Evolutionary conservation across 1,284 basidiomycete species (phyloP).

Genomic region (Fistulinella cinereoalba): DNA sequence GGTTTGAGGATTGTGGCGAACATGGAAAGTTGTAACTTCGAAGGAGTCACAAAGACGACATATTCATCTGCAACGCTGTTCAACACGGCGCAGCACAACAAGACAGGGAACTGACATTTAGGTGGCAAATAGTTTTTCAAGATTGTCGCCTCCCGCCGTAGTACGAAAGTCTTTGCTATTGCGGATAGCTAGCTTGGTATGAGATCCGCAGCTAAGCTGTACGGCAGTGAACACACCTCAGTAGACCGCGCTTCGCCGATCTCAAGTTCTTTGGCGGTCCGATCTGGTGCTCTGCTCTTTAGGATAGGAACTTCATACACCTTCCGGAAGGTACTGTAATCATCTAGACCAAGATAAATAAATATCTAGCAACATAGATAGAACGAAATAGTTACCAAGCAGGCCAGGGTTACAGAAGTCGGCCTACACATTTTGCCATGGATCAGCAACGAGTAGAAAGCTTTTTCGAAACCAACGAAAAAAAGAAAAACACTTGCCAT

Average conservation of each 20-base stretch:
- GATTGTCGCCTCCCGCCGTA: conserved; percentile 83
- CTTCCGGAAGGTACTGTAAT: conserved; percentile 72
- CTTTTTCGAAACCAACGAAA: too few relatives aligned
- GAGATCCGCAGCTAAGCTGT: background rate
- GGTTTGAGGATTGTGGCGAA: conserved; percentile 75
- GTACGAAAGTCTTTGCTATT: conserved; percentile 83
- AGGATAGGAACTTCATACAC: conserved; percentile 90
- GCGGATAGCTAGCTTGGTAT: conserved; percentile 56
- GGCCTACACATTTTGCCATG: conserved; percentile 49
- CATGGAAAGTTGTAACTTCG: conserved; percentile 76
- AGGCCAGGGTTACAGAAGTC: conserved; percentile 94
- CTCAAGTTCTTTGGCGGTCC: conserved; percentile 68
- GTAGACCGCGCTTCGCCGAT: conserved; percentile 70
- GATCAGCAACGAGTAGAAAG: too few relatives aligned
- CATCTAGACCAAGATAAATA: conserved; percentile 41
- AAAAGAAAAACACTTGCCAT: too few relatives aligned
- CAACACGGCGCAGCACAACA: background rate
- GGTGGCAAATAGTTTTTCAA: conserved; percentile 86
- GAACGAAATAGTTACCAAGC: conserved; percentile 52
- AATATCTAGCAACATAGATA: background rate
- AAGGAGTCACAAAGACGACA: conserved; percentile 87
- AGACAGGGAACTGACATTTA: conserved; percentile 58
- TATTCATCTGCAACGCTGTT: conserved; percentile 72
- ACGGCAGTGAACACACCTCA: conserved; percentile 48
- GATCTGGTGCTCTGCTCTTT: conserved; percentile 79